Evolutionary conservation across 495 filamentous ascomycete species (phyloP).

Genomic region (Acidomyces sp.): DNA sequence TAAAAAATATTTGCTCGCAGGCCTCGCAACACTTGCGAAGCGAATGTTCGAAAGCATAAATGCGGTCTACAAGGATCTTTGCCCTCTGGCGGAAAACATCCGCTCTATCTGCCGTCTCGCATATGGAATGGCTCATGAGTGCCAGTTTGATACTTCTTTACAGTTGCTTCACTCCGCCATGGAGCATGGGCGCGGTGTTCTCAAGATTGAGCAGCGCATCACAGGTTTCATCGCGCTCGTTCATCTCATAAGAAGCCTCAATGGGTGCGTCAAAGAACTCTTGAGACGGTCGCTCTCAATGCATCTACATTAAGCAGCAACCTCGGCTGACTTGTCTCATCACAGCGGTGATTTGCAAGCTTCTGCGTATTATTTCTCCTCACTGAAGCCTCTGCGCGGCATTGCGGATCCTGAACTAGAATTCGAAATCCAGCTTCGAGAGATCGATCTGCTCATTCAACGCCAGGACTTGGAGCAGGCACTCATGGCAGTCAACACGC

Average conservation of each 20-base stretch:
- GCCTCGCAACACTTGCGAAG: background rate
- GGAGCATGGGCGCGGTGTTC: constrained; percentile 51
- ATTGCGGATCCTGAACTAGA: constrained; percentile 52
- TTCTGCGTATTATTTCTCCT: constrained; percentile 8
- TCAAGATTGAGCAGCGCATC: constrained; percentile 74
- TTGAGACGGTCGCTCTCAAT: no score
- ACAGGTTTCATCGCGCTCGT: constrained; percentile 57
- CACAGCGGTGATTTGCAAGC: constrained; percentile 22
- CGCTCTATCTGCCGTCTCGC: constrained; percentile 50
- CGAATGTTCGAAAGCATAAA: background rate
- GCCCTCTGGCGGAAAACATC: background rate
- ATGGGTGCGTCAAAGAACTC: constrained; percentile 35
- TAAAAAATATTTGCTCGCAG: constrained; percentile 6
- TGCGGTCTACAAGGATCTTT: background rate
- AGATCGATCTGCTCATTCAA: constrained; percentile 59
- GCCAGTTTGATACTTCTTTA: constrained; percentile 60
- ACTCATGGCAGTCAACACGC: constrained; percentile 52
- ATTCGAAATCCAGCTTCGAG: constrained; percentile 53
- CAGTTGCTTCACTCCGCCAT: constrained; percentile 53
- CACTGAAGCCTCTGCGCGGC: constrained; percentile 10
- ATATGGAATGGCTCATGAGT: constrained; percentile 47
- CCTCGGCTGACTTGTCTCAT: constrained; percentile 17
- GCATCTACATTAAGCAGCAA: no score
- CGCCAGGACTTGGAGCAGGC: constrained; percentile 50
- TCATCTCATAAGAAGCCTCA: constrained; percentile 55